Percentiles rank a stretch among this genome's conserved stretches.
phyloP scores from a whole-genome alignment of 768 basidiomycete genomes.

The Cystobasidium tubakii region DNA sequence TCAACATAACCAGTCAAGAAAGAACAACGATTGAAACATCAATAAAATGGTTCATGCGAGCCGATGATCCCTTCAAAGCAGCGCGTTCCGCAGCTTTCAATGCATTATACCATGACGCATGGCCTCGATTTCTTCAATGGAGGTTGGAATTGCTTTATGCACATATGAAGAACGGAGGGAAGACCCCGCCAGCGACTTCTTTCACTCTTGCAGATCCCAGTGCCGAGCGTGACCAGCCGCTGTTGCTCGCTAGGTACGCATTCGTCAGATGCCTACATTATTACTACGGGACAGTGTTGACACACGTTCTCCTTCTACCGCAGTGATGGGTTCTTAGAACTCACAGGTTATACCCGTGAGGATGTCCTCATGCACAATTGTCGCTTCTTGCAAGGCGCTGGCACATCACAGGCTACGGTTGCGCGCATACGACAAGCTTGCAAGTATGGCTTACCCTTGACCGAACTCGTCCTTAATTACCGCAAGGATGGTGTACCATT shows the following conservation, averaged over 20 bases:
- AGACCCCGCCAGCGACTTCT: constrained; percentile 10
- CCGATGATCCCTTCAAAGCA: constrained; percentile 36
- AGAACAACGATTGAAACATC: constrained; percentile 1
- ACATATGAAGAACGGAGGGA: not conserved
- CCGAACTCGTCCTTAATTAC: constrained; percentile 36
- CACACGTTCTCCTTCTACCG: no score
- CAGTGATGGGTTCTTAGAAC: constrained; percentile 36
- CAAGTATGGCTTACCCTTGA: constrained; percentile 10
- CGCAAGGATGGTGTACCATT: constrained; percentile 36
- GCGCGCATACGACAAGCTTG: constrained; percentile 35
- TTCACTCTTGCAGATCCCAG: constrained; percentile 31
- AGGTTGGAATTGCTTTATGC: constrained; percentile 21
- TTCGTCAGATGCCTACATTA: no score
- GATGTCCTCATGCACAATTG: constrained; percentile 35
- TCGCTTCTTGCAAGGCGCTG: constrained; percentile 39
- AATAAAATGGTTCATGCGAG: constrained; percentile 20
- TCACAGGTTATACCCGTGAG: constrained; percentile 26
- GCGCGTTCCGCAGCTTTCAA: constrained; percentile 36
- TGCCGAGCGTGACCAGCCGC: constrained; percentile 3
- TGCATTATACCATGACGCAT: constrained; percentile 35
- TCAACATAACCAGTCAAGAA: constrained; percentile 36
- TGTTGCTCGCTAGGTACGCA: constrained; percentile 30
- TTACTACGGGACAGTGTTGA: no score
- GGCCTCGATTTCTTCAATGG: constrained; percentile 38
- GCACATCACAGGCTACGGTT: constrained; percentile 20